Base-by-base conservation (phyloP, 148 eudicot genomes). In the Cornus suecica region DNA sequence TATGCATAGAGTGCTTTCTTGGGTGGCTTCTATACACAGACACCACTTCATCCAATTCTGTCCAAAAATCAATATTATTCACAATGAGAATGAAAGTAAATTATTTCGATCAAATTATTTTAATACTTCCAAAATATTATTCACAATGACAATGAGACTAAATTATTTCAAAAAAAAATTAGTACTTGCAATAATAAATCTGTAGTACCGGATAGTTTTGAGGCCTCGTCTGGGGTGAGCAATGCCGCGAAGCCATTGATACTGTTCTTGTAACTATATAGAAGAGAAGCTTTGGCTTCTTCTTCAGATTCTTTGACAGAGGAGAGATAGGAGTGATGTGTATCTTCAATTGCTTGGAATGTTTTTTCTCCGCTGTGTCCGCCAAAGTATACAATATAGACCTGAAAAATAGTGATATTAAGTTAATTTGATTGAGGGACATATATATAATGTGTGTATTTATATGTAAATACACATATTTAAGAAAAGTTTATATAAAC, bases 211-310 rank as follows among this genome's bases (percentile, higher is more conserved):
- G 93, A 92, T 69, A 94, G 78, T 71, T 61, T 78, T 20, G 84
- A 80, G 71, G 98, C 98, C 81, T 94, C 82, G 6, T 79, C 62
- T 0, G 90, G 90, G 18, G 98, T 87, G 74, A 94, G 97, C 45
- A 83, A 27, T 9, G 98, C 97, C 0, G 98, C 90, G n/a, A 94
- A 94, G 77, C 94, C 98, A 86, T 94, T 89, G 76, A 90, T 88
- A 80, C 85, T 81, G 79, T 87, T 84, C 85, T 89, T 95, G 78
- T 92, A 95, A 76, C 99, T 95, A 62, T 95, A 92, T 52, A 92
- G 75, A 58, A 92, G 87, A 60, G 97, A 89, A 70, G 85, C 75
- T 56, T 78, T 87, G 30, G 97, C 97, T 74, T 91, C 91, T 74
- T 92, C 90, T 82, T 87, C 83, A 28, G 91, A 82, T 68, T 86